Evolutionary conservation across 768 basidiomycete species (phyloP).

Genomic region (Boletus reticuloceps): DNA sequence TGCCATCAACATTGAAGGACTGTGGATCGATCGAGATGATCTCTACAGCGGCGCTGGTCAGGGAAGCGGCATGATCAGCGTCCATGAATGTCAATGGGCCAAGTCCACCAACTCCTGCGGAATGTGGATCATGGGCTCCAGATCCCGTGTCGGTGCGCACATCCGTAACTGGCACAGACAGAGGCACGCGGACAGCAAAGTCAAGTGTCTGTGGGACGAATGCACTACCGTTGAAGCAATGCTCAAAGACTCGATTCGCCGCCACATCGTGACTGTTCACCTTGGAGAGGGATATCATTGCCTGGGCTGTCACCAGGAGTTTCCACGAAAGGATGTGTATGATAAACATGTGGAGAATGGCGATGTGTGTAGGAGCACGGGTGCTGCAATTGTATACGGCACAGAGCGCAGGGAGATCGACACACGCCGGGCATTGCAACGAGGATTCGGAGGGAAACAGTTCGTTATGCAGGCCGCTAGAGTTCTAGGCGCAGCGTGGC

Average conservation of each 20-base stretch:
- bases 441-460: background rate
- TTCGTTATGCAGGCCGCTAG: background rate
- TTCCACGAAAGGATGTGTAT: constrained; percentile 7
- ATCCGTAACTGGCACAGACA: constrained; percentile 2
- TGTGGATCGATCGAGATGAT: constrained; percentile 6
- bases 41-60: background rate
- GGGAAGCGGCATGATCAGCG: background rate
- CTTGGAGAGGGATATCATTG: constrained; percentile 3
- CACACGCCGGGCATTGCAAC: background rate
- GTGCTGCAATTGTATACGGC: background rate
- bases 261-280: constrained; percentile 7
- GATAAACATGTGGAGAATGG: background rate
- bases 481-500: too few relatives aligned
- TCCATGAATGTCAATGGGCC: constrained; percentile 9
- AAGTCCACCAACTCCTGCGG: background rate
- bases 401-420: background rate
- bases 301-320: background rate
- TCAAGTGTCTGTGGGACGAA: constrained; percentile 3
- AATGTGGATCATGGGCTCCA: constrained; percentile 9
- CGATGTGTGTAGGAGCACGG: background rate
- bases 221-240: background rate
- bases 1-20: constrained; percentile 1
- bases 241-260: background rate
- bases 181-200: background rate
- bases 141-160: background rate